Evolutionary conservation across 202 grass and related monocot genomes (phyloP).

Genomic region (Eragrostis tef): DNA sequence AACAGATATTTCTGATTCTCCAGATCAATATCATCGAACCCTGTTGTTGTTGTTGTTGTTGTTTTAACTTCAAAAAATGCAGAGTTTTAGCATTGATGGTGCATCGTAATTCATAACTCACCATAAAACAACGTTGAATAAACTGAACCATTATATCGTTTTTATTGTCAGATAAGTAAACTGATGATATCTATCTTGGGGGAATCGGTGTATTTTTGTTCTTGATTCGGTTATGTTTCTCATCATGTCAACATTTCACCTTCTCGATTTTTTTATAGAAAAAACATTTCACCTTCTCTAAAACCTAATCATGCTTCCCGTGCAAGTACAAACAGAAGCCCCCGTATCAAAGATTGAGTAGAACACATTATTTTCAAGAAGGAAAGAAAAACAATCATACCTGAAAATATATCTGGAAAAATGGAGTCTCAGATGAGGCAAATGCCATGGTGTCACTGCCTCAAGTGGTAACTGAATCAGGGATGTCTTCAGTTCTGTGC

Average conservation of each 20-base stretch:
- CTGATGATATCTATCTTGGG: background rate
- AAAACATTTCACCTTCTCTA: constrained; percentile 4
- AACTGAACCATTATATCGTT: background rate
- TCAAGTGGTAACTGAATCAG: background rate
- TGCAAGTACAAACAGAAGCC: background rate
- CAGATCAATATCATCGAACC: background rate
- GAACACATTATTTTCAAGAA: background rate
- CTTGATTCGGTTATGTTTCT: background rate
- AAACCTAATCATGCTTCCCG: background rate
- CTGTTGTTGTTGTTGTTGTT: background rate
- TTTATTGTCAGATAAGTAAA: background rate
- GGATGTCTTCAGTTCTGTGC: background rate
- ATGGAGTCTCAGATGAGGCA: background rate
- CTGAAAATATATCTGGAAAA: background rate
- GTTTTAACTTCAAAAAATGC: background rate
- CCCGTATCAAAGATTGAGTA: background rate
- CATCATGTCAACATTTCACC: background rate
- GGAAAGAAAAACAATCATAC: background rate
- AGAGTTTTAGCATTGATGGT: background rate
- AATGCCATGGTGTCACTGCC: background rate
- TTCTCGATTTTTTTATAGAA: background rate
- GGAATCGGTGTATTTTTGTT: background rate
- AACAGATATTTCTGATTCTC: background rate
- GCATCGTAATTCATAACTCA: background rate
- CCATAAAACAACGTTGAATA: background rate